Conservation (phyloP, 139 green algal genomes). For the Monoraphidium neglectum region DNA sequence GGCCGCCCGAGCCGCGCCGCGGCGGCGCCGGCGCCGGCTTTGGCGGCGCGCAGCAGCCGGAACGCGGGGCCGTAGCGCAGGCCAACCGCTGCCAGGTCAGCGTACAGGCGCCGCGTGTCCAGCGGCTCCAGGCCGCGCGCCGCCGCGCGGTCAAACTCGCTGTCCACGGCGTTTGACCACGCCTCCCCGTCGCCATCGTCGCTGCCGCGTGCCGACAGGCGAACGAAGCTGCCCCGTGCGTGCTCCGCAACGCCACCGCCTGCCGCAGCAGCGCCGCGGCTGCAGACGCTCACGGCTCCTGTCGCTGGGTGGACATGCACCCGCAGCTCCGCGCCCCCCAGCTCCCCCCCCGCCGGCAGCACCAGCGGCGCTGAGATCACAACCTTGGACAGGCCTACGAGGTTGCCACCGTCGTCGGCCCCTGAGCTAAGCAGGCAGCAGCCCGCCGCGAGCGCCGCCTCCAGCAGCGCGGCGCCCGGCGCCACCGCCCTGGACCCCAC, state of each 20-base stretch:
- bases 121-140: constrained; percentile 31
- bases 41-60: constrained; percentile 73
- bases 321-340: background rate
- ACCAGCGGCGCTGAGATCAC: constrained; percentile 50
- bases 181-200: no score
- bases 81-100: constrained; percentile 64
- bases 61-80: constrained; percentile 89
- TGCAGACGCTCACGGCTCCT: constrained; percentile 21
- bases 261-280: background rate
- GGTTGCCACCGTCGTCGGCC: no score
- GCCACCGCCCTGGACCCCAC: constrained; percentile 54
- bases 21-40: constrained; percentile 30
- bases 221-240: background rate
- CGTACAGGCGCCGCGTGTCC: constrained; percentile 64
- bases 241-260: background rate
- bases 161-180: no score
- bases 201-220: background rate
- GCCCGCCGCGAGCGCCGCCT: constrained; percentile 46
- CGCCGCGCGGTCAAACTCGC: constrained; percentile 16
- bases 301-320: constrained; percentile 11
- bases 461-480: constrained; percentile 70
- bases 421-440: no score
- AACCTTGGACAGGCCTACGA: constrained; percentile 33
- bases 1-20: background rate
- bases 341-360: constrained; percentile 17